Evolutionary conservation across 257 asterid genomes (phyloP).

Genomic region (Przewalskia tangutica): DNA sequence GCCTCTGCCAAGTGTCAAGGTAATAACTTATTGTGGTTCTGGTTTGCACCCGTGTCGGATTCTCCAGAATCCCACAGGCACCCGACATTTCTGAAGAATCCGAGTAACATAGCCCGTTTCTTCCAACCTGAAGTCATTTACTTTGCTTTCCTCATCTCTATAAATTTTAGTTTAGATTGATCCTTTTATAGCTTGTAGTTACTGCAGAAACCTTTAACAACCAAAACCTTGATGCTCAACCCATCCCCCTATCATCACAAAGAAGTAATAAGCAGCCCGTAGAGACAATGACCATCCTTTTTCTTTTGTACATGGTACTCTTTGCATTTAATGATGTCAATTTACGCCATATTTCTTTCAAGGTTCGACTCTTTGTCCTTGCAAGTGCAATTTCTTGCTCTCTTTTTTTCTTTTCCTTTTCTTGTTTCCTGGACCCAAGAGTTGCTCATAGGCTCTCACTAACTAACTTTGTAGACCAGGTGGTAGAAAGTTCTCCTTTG

Average conservation of each 20-base stretch:
- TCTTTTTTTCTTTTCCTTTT: background rate
- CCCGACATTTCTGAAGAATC: no score
- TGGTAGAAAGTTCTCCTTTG: background rate
- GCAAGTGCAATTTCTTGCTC: background rate
- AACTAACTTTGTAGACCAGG: background rate
- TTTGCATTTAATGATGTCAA: background rate
- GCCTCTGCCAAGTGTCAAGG: constrained; percentile 62
- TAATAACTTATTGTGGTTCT: constrained; percentile 19
- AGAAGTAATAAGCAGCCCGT: background rate
- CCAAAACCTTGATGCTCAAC: background rate
- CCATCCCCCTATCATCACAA: background rate
- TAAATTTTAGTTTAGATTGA: background rate
- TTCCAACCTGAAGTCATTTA: background rate
- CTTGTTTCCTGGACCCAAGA: background rate
- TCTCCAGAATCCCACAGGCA: no score
- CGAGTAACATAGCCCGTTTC: background rate
- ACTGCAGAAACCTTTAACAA: background rate
- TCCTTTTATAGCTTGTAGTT: background rate
- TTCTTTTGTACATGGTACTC: background rate
- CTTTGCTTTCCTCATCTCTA: background rate
- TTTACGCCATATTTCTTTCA: background rate
- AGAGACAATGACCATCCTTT: background rate
- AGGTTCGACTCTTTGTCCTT: background rate
- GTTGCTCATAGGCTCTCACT: background rate
- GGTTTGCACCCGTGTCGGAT: background rate